Evolutionary conservation across 805 yeast genomes (phyloP), one percentile per base, ranked within the genome.

Genomic region (Teunomyces lycoperdinae): DNA sequence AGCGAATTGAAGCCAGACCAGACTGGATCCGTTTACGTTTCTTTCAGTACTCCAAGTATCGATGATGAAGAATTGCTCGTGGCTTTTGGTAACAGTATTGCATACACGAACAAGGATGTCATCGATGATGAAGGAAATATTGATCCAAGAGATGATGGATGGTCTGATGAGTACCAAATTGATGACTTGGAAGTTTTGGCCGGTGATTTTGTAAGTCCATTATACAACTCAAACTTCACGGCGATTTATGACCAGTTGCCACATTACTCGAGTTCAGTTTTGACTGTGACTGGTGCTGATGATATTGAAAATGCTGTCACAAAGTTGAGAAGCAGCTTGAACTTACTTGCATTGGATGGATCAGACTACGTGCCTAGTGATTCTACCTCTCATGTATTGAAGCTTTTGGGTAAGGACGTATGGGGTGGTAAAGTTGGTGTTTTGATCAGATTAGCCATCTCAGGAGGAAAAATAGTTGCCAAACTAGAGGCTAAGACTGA

Each of bases 141-240:
- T 44, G 79, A 78, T 50, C 85, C 79, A 41, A 82, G 78, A 43
- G 85, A 74, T 46, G 95, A 86, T 54, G 97, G 97, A 13, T 88
- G 85, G 77, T 87, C 86, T 55, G 98, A 94, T 67, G 96, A 91
- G 68, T 94, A 92, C 68, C 94, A 85, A 64, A 80, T 94, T 55
- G 97, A 89, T 67, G 86, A 85, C 49, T 74, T 90, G 59, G 82
- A 80, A 49, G 64, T 92, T 47, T 69, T 70, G 6, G 83, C 94
- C 8, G 96, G 96, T 32, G 97, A 90, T 64, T 92, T 83, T 68
- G 76, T 89, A 49, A 68, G 73, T 46, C 96, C 96, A 45, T 75
- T 89, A 20, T 89, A 81, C 64, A 80, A 85, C 52, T 89, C 94
- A 38, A 81, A 84, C 68, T 90, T 90, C 64, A 80, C 85, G 5